Base-by-base conservation (phyloP, 2,329 filamentous ascomycete genomes). In the Sclerotinia nivalis region DNA sequence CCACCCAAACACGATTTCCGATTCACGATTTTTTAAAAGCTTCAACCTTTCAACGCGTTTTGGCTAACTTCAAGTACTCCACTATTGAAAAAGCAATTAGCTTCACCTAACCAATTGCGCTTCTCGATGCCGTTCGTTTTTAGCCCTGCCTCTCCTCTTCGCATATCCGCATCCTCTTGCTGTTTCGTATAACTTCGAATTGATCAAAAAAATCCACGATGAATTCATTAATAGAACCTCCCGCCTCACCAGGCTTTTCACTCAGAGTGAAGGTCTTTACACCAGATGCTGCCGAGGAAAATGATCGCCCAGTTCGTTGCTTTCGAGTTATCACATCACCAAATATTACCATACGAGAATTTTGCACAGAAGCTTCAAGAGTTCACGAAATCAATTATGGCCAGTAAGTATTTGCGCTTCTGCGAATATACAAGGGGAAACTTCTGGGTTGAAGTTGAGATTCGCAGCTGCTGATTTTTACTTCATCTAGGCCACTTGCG, bases 321-420 rank as follows among this genome's bases (percentile, higher is more conserved):
- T 78, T 78, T 68, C 73, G 76, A 22, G 76, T 78, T 12, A 74
- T 75, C 22, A 75, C 74, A 28, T 73, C 72, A 20, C 75, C 76
- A n/a, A 74, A 77, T 49, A 66, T 72, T n/a, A 76, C 76, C 13
- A 71, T 78, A 3, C 45, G 74, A 62, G 75, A 78, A 37, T 78
- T 78, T 69, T 78, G 76, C 66, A 50, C 71, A 37, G 76, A 77
- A 67, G 76, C 75, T 47, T 74, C 74, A 8, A 73, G 75, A 49
- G 74, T 77, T 52, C 74, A 78, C 70, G 71, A 77, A 65, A 73
- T 75, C 45, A 78, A 77, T 61, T 78, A 78, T 71, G 76, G 75
- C 69, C 20, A 72, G 77, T 78, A 73, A 69, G 76, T 65, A 50
- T 71, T 70, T 50, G 31, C 31, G 37, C 49, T 45, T 61, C 40